phyloP scores from a whole-genome alignment of 2,329 filamentous ascomycete genomes.

The Nemania sp. region DNA sequence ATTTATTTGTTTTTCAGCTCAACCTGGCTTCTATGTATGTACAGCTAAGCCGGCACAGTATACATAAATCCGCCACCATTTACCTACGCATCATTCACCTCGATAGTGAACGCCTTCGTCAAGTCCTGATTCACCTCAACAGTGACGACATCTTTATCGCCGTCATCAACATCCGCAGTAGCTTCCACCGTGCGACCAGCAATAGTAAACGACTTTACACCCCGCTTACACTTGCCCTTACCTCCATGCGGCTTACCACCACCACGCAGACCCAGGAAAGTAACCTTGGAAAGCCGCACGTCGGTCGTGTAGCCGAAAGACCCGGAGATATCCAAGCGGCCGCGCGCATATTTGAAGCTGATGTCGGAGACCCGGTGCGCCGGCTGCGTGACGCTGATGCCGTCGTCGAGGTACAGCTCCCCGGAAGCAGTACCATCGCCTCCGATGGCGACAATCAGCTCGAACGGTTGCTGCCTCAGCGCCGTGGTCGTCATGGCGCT shows the following conservation, averaged over 20 bases:
- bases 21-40: too few relatives aligned
- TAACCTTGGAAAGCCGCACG: slow-evolving; percentile 51
- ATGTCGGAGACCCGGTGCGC: slow-evolving; percentile 54
- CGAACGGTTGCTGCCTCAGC: slow-evolving; percentile 67
- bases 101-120: slow-evolving; percentile 32
- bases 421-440: slow-evolving; percentile 65
- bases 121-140: slow-evolving; percentile 32
- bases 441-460: slow-evolving; percentile 69
- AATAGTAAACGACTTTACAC: slow-evolving; percentile 6
- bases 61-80: too few relatives aligned
- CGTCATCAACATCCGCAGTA: slow-evolving; percentile 18
- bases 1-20: not conserved
- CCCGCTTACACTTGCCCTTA: not conserved
- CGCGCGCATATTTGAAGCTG: slow-evolving; percentile 60
- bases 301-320: slow-evolving; percentile 53
- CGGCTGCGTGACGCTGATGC: slow-evolving; percentile 65
- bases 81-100: slow-evolving; percentile 17
- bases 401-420: slow-evolving; percentile 77
- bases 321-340: slow-evolving; percentile 55
- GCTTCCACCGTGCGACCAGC: slow-evolving; percentile 20
- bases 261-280: slow-evolving; percentile 53
- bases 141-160: slow-evolving; percentile 18
- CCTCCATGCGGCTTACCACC: too few relatives aligned
- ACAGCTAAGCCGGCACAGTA: too few relatives aligned
- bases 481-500: slow-evolving; percentile 66